Evolutionary conservation across 2,329 filamentous ascomycete species (phyloP), one percentile per base, ranked within the genome.

Genomic region (Aphanoascus verrucosus): DNA sequence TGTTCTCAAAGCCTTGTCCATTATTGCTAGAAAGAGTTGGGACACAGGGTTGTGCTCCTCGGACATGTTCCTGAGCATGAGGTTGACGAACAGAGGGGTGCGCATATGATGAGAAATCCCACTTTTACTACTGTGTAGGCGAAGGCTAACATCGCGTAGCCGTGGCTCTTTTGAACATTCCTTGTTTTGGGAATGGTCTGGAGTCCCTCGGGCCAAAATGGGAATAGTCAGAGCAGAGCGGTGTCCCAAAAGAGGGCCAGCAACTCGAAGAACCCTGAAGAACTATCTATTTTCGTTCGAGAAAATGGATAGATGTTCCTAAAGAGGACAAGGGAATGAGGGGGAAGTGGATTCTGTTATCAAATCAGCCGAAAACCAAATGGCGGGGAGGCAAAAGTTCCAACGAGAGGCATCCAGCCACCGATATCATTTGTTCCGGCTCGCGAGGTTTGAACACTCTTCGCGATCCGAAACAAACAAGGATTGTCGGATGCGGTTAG

Each of bases 401-500:
- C 12, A 14, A 14, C 5, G 34, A 31, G 15, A 11, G 31, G 7
- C 2, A 7, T 28, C 48, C 48, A 50, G 38, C 48, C 48, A 50
- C 37, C 35, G 37, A 42, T 15, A 34, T 50, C 40, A 43, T 35
- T n/a, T 3, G 9, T 17, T 14, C 1, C 8, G 20, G 32, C 17
- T 28, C 14, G 32, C 28, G 35, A 49, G 11, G 8, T 38, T 14
- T 37, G 34, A 42, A 20, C 20, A 28, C 15, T 42, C 42, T 32
- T 40, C 34, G n/a, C 15, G 23, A 50, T 12, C 38, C 37, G 48
- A 50, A 50, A 50, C 4, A 32, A 19, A 43, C 48, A 50, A 32
- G 48, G 23, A 50, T 34, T 12, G 34, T 31, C 17, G 32, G 34
- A 38, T 38, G 12, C 42, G 42, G 42, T 7, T 28, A 28, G 23